Percentiles rank a stretch among this genome's conserved stretches.
Evolutionary conservation across 1,284 basidiomycete species (phyloP).

Genomic region (Heterobasidion occidentale): DNA sequence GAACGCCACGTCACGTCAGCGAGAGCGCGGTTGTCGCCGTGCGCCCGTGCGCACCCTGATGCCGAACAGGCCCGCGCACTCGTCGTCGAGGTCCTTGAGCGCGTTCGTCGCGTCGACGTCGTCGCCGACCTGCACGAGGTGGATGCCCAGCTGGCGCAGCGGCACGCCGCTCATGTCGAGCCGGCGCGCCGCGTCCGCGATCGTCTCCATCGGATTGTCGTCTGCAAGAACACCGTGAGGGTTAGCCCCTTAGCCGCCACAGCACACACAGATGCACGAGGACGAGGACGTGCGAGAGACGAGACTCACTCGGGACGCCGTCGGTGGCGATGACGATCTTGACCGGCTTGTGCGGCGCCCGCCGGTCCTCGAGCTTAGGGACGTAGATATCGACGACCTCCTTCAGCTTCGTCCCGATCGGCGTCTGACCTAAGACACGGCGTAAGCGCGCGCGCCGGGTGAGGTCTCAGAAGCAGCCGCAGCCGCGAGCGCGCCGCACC

Average conservation of each 20-base stretch:
- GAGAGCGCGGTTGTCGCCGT: not conserved
- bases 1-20: too few species aligned
- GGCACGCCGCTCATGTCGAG: constrained; percentile 31
- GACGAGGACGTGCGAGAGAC: not conserved
- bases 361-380: constrained; percentile 24
- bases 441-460: not conserved
- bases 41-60: constrained; percentile 26
- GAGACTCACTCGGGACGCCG: constrained; percentile 35
- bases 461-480: too few species aligned
- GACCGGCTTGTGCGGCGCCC: constrained; percentile 29
- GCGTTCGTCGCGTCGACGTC: constrained; percentile 35
- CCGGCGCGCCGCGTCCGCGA: constrained; percentile 38
- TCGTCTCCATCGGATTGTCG: constrained; percentile 41
- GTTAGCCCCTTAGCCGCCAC: not conserved
- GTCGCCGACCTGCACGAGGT: constrained; percentile 46
- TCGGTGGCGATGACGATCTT: constrained; percentile 40
- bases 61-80: constrained; percentile 26
- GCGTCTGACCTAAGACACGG: constrained; percentile 27
- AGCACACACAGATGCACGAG: not conserved
- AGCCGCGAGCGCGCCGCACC: not conserved
- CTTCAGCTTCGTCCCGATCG: constrained; percentile 32
- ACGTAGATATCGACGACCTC: constrained; percentile 32
- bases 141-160: constrained; percentile 33
- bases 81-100: constrained; percentile 36
- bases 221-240: constrained; percentile 22